Evolutionary conservation across 805 yeast genomes (phyloP).

Genomic region (Saccharomycopsis olivae): DNA sequence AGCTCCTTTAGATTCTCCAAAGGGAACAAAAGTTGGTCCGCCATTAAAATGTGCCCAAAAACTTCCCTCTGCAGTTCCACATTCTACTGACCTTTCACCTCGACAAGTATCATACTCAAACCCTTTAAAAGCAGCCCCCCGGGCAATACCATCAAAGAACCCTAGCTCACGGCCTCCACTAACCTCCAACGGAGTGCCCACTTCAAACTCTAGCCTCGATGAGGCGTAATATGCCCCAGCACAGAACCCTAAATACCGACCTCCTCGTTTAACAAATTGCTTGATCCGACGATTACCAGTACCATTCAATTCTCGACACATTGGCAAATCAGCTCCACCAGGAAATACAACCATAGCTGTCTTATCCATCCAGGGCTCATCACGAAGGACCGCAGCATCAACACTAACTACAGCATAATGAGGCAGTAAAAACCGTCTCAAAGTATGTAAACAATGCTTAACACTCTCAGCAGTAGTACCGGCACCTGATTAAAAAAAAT

Average conservation of each 20-base stretch:
- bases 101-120: constrained; percentile 66
- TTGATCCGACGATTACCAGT: constrained; percentile 49
- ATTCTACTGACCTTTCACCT: constrained; percentile 56
- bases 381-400: constrained; percentile 45
- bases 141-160: constrained; percentile 72
- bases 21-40: constrained; percentile 78
- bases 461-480: constrained; percentile 87
- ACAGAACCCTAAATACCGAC: constrained; percentile 78
- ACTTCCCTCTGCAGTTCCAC: constrained; percentile 27
- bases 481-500: no score
- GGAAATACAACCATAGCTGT: constrained; percentile 79
- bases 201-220: constrained; percentile 70
- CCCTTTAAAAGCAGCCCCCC: constrained; percentile 77
- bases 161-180: constrained; percentile 74
- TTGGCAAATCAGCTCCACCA: constrained; percentile 95
- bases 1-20: constrained; percentile 47
- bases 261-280: constrained; percentile 67
- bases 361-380: constrained; percentile 83
- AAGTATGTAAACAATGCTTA: constrained; percentile 68
- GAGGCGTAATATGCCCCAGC: constrained; percentile 92
- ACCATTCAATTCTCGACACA: constrained; percentile 64
- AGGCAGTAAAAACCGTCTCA: constrained; percentile 70
- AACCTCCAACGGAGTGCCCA: constrained; percentile 65
- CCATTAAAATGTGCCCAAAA: constrained; percentile 63
- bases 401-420: constrained; percentile 77